Evolutionary conservation across 352 stramenopile genomes (phyloP), one percentile per base, ranked within the genome.

Genomic region (Lagenidium giganteum): DNA sequence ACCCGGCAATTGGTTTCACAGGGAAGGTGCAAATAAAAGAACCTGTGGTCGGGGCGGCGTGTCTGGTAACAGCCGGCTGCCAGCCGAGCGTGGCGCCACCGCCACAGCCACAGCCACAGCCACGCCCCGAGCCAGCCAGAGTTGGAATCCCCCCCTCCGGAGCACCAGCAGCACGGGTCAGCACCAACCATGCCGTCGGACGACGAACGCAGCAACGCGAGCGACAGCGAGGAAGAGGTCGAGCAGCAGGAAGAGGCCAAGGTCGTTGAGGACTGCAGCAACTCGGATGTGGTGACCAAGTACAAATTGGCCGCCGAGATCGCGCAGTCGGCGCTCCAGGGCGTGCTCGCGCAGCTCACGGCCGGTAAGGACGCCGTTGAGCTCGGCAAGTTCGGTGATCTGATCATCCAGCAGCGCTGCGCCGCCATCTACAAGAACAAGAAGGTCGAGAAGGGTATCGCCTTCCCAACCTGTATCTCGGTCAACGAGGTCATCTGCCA

Each of bases 401-500:
- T 86, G 2, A 78, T 95, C 42, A 79, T 96, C 42, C 40, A 70
- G 57, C 74, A 87, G 63, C 79, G 83, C 35, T 90, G 77, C 46
- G 67, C 62, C 28, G 87, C 96, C 43, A 96, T 99, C 39, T 98
- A 98, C 53, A 98, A 99, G 67, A 96, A 82, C 66, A 97, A 96
- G 69, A 87, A 95, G 50, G 77, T 99, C 5, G 93, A 99, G 63
- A 98, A 98, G 68, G 97, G 97, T 36, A 83, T 99, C 47, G 96
- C 97, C 9, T 99, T 99, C 74, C 97, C 97, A 8, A 98, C 98
- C 35, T 99, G 90, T 57, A 78, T 99, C 22, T 98, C 92, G 44
- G 91, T 99, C 16, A 99, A 99, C 72, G 96, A 99, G 61, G 76
- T 97, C 42, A 86, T 99, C 33, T 99, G 96, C 76, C 98, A 99